These are phyloP conservation scores for Endoconidiophora polonica DNA, from an alignment of 2,329 filamentous ascomycete genomes.

Conservation along the genomic window DNA sequence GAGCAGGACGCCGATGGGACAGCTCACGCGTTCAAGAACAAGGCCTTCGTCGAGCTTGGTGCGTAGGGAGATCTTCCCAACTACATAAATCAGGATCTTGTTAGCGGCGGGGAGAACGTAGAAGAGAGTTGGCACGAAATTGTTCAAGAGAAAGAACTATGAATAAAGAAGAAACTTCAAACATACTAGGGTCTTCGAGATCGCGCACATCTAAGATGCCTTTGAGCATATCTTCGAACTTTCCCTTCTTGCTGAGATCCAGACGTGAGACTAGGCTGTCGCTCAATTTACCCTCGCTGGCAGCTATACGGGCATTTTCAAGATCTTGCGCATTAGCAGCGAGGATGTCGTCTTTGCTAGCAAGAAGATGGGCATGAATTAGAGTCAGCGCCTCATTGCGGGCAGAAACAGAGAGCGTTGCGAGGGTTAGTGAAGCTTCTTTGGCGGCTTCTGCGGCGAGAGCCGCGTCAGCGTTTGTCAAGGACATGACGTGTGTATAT, in stretches of 20 bases:
- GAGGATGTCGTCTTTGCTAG: slow-evolving; percentile 58
- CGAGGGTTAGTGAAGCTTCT: slow-evolving; percentile 64
- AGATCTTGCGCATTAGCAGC: slow-evolving; percentile 77
- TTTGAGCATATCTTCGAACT: slow-evolving; percentile 95
- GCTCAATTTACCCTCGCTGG: slow-evolving; percentile 58
- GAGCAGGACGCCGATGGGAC: slow-evolving; percentile 89
- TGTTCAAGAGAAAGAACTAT: background rate
- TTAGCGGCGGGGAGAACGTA: slow-evolving; percentile 10
- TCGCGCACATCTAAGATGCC: slow-evolving; percentile 78
- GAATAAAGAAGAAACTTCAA: background rate
- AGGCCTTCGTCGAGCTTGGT: slow-evolving; percentile 78
- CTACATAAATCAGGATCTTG: slow-evolving; percentile 24
- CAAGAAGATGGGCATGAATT: slow-evolving; percentile 61
- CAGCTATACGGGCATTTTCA: slow-evolving; percentile 53
- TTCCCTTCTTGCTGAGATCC: slow-evolving; percentile 71
- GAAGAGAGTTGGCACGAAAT: background rate
- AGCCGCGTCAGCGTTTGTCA: slow-evolving; percentile 67
- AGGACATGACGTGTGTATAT: slow-evolving; percentile 47
- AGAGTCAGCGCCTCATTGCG: slow-evolving; percentile 74
- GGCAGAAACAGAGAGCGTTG: slow-evolving; percentile 55
- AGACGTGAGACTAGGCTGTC: slow-evolving; percentile 74
- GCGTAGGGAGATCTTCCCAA: slow-evolving; percentile 68
- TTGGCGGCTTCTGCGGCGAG: slow-evolving; percentile 67
- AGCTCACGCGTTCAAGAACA: slow-evolving; percentile 71
- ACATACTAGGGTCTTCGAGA: slow-evolving; percentile 69